Evolutionary conservation across 108 stramenopile genomes (phyloP), one percentile per base, ranked within the genome.

Genomic region (Licmophora abbreviata): DNA sequence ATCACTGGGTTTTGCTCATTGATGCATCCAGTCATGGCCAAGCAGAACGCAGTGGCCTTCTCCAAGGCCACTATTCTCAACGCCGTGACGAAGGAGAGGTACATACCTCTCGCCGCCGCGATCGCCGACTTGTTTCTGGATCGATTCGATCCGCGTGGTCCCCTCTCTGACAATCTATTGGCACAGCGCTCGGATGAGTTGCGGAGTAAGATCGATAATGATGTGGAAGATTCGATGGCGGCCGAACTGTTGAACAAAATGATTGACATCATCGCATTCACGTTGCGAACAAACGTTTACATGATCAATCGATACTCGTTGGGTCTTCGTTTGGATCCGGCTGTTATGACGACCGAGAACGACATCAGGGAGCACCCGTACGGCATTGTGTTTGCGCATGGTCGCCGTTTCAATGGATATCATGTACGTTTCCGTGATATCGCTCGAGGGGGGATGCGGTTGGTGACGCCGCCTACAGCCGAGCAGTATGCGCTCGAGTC

Each of bases 361-460:
- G 46, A 46, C 56, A 62, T 4, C 47, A 35, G 41, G n/a, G 72
- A 79, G 51, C 14, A 74, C 4, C 97, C 97, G 18, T 95, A 85
- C 55, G 95, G 97, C 6, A 67, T 95, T 20, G 73, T 99, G 45
- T 97, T 96, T 69, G 81, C 63, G 34, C 93, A 95, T 60, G 97
- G 97, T 0, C 76, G 95, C 29, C 89, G 95, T 24, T 99, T 99
- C 79, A 86, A 94, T 68, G 97, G 88, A 0, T 99, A 88, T 69
- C 97, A 99, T 71, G 87, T 88, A 47, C 88, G 97, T 48, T 97
- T 99, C 71, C 83, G 96, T 10, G 95, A 96, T 58, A 95, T 99
- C 58, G 69, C 95, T 49, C 76, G 97, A 3, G 97, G 97, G 21
- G 97, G 97, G 24, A 51, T 98, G 67, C 81, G 97, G 28, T 61